Evolutionary conservation across 306 rosid species (phyloP).

Genomic region (Gastrolobium bilobum): DNA sequence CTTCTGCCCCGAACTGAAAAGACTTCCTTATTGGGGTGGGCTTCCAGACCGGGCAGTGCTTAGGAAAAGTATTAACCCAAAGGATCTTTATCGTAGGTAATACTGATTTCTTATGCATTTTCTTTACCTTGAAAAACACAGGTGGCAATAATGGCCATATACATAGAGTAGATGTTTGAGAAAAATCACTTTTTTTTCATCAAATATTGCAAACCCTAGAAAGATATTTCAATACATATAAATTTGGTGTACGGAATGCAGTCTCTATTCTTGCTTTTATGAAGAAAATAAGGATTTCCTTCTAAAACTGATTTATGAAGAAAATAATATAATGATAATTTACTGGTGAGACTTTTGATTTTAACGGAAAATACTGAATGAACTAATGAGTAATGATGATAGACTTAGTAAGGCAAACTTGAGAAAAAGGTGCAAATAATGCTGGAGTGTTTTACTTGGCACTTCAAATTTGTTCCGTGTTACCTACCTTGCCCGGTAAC

Average conservation of each 20-base stretch:
- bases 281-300: constrained; percentile 7
- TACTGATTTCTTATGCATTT: constrained; percentile 38
- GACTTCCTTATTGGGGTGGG: constrained; percentile 99
- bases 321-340: constrained; percentile 15
- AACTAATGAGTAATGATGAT: constrained; percentile 8
- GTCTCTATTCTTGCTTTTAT: constrained; percentile 10
- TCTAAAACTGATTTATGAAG: not conserved
- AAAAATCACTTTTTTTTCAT: constrained; percentile 18
- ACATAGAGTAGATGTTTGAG: constrained; percentile 16
- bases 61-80: constrained; percentile 90
- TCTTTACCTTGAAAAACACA: constrained; percentile 23
- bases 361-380: not conserved
- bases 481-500: too few species aligned
- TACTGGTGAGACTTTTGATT: not conserved
- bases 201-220: constrained; percentile 21
- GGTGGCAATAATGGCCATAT: constrained; percentile 23
- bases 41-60: constrained; percentile 85
- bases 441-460: too few species aligned
- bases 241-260: constrained; percentile 23
- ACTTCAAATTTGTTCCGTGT: too few species aligned
- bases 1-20: constrained; percentile 91
- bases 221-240: constrained; percentile 14
- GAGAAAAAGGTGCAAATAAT: not conserved
- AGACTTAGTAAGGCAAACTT: constrained; percentile 23
- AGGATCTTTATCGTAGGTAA: constrained; percentile 94